A percentile compares a stretch with the other conserved stretches of the same genome.
phyloP scores from a whole-genome alignment of 768 basidiomycete species.

The Boletus edulis region DNA sequence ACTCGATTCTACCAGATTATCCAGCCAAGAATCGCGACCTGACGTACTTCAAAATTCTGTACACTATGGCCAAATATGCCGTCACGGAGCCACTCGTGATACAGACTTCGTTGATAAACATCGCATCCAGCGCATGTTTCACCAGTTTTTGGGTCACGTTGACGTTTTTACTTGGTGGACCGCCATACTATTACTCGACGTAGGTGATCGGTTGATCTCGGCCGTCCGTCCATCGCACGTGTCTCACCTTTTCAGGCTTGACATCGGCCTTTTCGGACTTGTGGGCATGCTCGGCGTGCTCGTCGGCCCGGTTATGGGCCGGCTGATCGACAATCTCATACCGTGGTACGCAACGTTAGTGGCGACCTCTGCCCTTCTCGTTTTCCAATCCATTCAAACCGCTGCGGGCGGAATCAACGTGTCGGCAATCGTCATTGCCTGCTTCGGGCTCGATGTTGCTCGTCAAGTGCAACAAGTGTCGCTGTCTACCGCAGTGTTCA shows the following conservation, averaged over 20 bases:
- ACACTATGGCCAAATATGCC: slow-evolving; percentile 73
- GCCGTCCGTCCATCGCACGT: background rate
- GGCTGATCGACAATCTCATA: slow-evolving; percentile 63
- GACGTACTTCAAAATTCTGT: slow-evolving; percentile 66
- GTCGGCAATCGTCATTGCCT: slow-evolving; percentile 65
- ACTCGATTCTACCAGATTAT: slow-evolving; percentile 76
- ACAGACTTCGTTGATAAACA: slow-evolving; percentile 61
- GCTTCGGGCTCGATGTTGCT: slow-evolving; percentile 70
- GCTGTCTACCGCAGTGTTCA: slow-evolving; percentile 56
- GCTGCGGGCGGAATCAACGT: slow-evolving; percentile 70
- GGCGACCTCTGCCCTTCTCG: slow-evolving; percentile 43
- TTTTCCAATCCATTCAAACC: slow-evolving; percentile 62
- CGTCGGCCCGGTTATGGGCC: slow-evolving; percentile 67
- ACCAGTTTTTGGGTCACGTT: slow-evolving; percentile 69
- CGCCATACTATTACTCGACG: slow-evolving; percentile 78
- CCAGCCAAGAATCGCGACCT: slow-evolving; percentile 68
- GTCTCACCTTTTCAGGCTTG: slow-evolving; percentile 32
- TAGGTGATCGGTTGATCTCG: slow-evolving; percentile 29
- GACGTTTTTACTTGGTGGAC: slow-evolving; percentile 77
- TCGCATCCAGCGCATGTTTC: slow-evolving; percentile 59
- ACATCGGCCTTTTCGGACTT: slow-evolving; percentile 73
- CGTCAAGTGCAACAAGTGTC: slow-evolving; percentile 75
- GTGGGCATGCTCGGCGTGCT: slow-evolving; percentile 72
- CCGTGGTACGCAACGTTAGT: slow-evolving; percentile 77
- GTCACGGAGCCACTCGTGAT: slow-evolving; percentile 78